Conservation (phyloP, 1,139 yeast species). For the Pichia sp. region DNA sequence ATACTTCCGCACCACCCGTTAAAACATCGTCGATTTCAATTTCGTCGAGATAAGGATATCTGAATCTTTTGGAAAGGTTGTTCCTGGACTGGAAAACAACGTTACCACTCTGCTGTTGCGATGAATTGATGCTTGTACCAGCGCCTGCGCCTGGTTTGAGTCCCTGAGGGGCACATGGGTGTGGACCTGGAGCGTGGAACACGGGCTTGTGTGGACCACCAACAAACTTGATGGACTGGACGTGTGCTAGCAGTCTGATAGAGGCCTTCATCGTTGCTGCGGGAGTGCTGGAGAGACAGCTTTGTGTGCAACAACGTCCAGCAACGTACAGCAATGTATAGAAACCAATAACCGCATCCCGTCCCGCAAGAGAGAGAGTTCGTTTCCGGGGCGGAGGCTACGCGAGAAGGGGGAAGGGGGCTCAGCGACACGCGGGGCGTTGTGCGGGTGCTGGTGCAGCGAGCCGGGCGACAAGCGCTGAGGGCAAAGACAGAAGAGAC, state of each 20-base stretch:
- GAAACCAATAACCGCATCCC: too few relatives aligned
- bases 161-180: constrained; percentile 48
- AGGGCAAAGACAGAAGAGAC: not conserved
- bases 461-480: too few relatives aligned
- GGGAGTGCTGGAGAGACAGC: not conserved
- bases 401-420: not conserved
- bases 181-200: constrained; percentile 28
- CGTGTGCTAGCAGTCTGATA: constrained; percentile 31
- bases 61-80: constrained; percentile 64
- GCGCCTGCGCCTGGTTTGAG: constrained; percentile 36
- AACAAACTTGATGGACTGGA: constrained; percentile 55
- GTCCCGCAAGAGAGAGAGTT: too few relatives aligned
- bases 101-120: constrained; percentile 33
- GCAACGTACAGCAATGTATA: too few relatives aligned
- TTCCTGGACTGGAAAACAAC: constrained; percentile 41
- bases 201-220: constrained; percentile 39
- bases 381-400: not conserved
- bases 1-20: constrained; percentile 64
- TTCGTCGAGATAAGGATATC: constrained; percentile 53
- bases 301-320: too few relatives aligned
- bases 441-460: too few relatives aligned
- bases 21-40: constrained; percentile 66
- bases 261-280: constrained; percentile 32
- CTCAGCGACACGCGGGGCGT: not conserved
- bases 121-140: too few relatives aligned